Percentiles rank a stretch among this genome's conserved stretches.
Conservation (phyloP, 139 green algal genomes). For the Chlamydomonas asymmetrica region DNA sequence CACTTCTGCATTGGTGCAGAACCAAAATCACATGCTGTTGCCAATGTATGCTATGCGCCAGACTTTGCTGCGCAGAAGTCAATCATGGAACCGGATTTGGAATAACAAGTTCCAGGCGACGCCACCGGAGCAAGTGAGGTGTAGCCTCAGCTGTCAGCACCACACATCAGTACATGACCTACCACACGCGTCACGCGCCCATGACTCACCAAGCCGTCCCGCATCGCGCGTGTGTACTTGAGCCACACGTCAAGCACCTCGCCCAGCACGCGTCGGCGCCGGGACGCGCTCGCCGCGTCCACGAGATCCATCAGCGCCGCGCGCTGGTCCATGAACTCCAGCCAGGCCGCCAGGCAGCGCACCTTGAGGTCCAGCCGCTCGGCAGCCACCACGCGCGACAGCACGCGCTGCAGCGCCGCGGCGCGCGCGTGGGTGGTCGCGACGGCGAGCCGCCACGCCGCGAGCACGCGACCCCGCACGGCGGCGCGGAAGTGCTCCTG, state of each 20-base stretch:
- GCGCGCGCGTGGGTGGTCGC: background rate
- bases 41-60: too few species aligned
- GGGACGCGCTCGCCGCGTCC: background rate
- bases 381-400: background rate
- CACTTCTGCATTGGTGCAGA: too few species aligned
- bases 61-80: too few species aligned
- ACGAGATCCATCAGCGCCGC: background rate
- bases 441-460: background rate
- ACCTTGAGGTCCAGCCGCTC: constrained; percentile 3
- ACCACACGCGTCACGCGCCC: background rate
- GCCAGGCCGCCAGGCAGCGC: constrained; percentile 11
- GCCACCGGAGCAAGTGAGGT: background rate
- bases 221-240: constrained; percentile 25
- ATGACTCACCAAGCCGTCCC: background rate
- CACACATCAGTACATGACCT: background rate
- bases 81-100: too few species aligned
- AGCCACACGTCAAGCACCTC: constrained; percentile 34
- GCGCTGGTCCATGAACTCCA: background rate
- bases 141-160: background rate
- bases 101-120: too few species aligned
- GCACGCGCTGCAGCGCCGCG: constrained; percentile 13
- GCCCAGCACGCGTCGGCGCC: constrained; percentile 6
- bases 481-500: background rate
- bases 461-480: background rate
- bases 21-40: too few species aligned